Base-by-base conservation (phyloP, 768 basidiomycete species). In the Termitomyces sp. region DNA sequence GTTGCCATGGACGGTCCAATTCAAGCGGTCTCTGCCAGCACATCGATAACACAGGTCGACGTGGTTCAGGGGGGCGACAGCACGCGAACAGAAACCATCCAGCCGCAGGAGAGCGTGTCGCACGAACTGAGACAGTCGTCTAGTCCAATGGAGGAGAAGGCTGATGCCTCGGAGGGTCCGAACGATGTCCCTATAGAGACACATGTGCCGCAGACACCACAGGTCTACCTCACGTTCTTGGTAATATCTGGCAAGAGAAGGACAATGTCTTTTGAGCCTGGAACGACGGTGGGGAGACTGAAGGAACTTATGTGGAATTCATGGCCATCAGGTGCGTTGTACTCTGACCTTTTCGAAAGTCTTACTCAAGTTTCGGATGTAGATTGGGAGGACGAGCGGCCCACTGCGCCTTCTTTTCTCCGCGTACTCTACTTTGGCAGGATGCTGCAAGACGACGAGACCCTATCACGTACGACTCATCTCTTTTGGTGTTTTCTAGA, bases 231-330 rank as follows among this genome's bases (percentile, higher is more conserved):
- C 43, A 88, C 87, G 0, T 90, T 92, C 68, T 74, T 92, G 44
- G 76, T 90, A 50, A 79, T 90, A 28, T 84, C 87, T 0, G 88
- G 89, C 0, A 72, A 77, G 42, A 74, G 88, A 59, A 76, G 84
- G 60, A 82, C 83, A 0, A 88, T 91, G 81, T 72, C 78, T 0
- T 92, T 92, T 61, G 87, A 89, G 30, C 87, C 88, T 12, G 82
- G 83, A 61, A 87, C 81, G 21, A 86, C 87, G 0, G 73, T 91
- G 33, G 87, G 87, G 17, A 76, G 90, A 62, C 85, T 90, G 30
- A 91, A 91, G 70, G 90, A 92, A 71, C 78, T 92, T 47, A 81
- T 86, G 38, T 91, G 90, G 89, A 89, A 85, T 71, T 79, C 83
- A 35, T 92, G 90, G 89, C 87, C 87, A 30, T 71, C 75, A 63